Evolutionary conservation across 768 basidiomycete genomes (phyloP), one percentile per base, ranked within the genome.

Genomic region (Kwoniella sp.): DNA sequence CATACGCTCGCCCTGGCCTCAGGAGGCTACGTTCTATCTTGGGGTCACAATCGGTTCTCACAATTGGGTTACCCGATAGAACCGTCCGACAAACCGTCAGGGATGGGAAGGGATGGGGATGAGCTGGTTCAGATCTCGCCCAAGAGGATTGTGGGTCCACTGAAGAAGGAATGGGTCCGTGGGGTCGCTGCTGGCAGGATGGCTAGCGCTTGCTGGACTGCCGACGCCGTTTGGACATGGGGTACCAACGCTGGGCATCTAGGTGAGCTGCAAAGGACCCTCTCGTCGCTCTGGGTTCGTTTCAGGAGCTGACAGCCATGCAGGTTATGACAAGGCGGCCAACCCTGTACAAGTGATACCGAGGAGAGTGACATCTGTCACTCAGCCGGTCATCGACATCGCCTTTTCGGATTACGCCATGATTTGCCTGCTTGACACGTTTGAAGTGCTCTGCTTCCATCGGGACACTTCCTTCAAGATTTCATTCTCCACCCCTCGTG

Each of bases 241-340:
- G 96, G 96, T 0, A 91, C 89, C 26, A 96, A 97, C 79, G 85
- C 85, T 47, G 96, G 96, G 0, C 96, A 99, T 78, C 84, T 98
- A 2, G 94, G 93, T 87, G 45, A 55, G 71, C 60, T 20, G 5
- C 17, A 3, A n/a, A 23, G 20, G 23, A 29, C 13, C 34, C 7
- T 20, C 1, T 20, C 12, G n/a, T 9, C 17, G 23, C 5, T 20
- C 25, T 30, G 8, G 9, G 58, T 8, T 25, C n/a, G 37, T 45
- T 29, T 8, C 9, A 34, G 15, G 15, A 52, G 48, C 50, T 51
- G 50, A 51, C 31, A n/a, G 30, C 15, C 23, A 41, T 15, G 22
- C 60, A 90, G 90, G 91, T 0, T 93, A 93, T 69, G 89, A 92
- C 67, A 90, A 86, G 75, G 80, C 82, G 17, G 83, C 88, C 0